Conservation (phyloP, 495 filamentous ascomycete species). For the Penicillium argentinense region DNA sequence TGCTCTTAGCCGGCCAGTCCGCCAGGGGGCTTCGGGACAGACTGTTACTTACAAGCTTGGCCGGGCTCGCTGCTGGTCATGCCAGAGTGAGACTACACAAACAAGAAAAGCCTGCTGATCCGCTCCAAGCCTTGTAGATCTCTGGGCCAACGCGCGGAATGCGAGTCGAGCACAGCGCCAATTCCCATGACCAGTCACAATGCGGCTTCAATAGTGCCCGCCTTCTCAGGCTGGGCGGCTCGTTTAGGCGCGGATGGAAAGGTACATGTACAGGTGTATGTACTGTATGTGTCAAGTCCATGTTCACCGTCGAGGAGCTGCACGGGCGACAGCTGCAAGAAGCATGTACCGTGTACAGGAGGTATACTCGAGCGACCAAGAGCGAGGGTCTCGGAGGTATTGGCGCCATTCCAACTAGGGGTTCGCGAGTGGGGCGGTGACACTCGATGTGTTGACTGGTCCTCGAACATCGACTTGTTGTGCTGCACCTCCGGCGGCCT, state of each 20-base stretch:
- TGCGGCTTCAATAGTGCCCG: constrained; percentile 1
- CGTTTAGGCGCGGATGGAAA: not conserved
- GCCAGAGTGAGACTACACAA: not conserved
- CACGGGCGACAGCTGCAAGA: not conserved
- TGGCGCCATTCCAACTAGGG: constrained; percentile 18
- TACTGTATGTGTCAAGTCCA: not conserved
- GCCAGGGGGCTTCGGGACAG: not conserved
- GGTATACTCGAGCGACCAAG: too few relatives aligned
- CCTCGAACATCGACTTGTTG: constrained; percentile 6
- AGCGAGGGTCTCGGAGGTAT: constrained; percentile 12
- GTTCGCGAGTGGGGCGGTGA: constrained; percentile 9
- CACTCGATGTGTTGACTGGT: constrained; percentile 22
- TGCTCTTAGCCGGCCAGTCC: constrained; percentile 4
- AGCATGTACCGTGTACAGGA: not conserved
- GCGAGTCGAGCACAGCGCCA: not conserved
- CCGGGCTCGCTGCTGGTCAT: constrained; percentile 2
- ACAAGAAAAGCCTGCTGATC: constrained; percentile 4
- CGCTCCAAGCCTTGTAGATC: constrained; percentile 1
- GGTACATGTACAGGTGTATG: not conserved
- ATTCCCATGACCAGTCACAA: constrained; percentile 18
- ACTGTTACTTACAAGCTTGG: not conserved
- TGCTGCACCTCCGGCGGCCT: constrained; percentile 7
- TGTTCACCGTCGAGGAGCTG: not conserved
- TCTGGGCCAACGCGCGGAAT: constrained; percentile 15
- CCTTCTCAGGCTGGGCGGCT: not conserved